phyloP scores from a whole-genome alignment of 129 eudicot species.

The Lactuca sativa region DNA sequence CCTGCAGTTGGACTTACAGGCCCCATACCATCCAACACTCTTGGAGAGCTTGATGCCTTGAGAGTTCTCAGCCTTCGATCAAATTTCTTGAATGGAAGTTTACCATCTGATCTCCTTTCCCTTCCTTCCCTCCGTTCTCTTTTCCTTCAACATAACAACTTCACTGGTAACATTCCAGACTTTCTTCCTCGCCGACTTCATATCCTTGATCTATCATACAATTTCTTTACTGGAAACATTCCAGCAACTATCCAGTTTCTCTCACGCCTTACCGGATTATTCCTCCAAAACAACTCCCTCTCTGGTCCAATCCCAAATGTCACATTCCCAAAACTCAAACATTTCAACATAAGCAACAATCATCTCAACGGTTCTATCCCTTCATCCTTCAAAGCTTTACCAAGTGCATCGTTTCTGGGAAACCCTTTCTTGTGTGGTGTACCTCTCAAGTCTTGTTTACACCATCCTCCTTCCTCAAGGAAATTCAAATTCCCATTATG shows the following conservation, averaged over 20 bases:
- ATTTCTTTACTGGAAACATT: slow-evolving; percentile 56
- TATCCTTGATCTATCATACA: slow-evolving; percentile 66
- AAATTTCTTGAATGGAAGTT: slow-evolving; percentile 54
- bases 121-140: slow-evolving; percentile 68
- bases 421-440: slow-evolving; percentile 63
- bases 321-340: slow-evolving; percentile 40
- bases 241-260: slow-evolving; percentile 49
- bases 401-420: slow-evolving; percentile 61
- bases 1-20: slow-evolving; percentile 82
- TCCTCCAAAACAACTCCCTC: slow-evolving; percentile 64
- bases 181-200: slow-evolving; percentile 48
- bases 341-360: slow-evolving; percentile 61
- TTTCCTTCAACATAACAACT: slow-evolving; percentile 71
- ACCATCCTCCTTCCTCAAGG: slow-evolving; percentile 41
- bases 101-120: slow-evolving; percentile 68
- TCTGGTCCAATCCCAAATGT: slow-evolving; percentile 60
- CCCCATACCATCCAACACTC: slow-evolving; percentile 56
- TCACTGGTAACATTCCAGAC: slow-evolving; percentile 57
- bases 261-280: slow-evolving; percentile 53
- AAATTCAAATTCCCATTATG: slow-evolving; percentile 48
- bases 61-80: slow-evolving; percentile 71
- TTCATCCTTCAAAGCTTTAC: slow-evolving; percentile 45
- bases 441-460: slow-evolving; percentile 53
- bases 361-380: slow-evolving; percentile 64
- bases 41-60: slow-evolving; percentile 55